Base-by-base conservation (phyloP, 495 filamentous ascomycete genomes). In the Podospora fimiseda region DNA sequence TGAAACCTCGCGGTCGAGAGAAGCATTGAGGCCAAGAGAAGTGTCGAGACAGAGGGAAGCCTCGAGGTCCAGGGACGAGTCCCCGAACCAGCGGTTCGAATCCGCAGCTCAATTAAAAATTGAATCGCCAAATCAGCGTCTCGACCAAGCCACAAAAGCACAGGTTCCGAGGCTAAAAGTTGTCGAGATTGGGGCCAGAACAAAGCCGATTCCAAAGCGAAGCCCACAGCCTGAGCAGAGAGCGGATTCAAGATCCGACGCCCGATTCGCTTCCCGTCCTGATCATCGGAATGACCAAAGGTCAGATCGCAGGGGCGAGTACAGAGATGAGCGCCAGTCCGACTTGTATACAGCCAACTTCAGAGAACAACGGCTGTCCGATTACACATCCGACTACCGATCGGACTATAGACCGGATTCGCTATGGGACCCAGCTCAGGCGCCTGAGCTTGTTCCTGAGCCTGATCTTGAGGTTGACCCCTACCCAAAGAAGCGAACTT, bases 401-500 rank as follows among this genome's bases (percentile, higher is more conserved):
- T 33, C 27, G 6, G 27, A 33, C 27, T 33, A 33, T 2, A 15
- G n/a, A 30, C 40, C 43, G 22, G 47, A 46, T n/a, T 24, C 52
- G 5, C 23, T 50, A n/a, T 60, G 50, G 3, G 61, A 59, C 43
- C 53, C 61, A 27, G 40, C 45, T 0, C 49, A 53, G 13, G 53
- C 53, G 13, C 53, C 60, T 2, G 59, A 62, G 18, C 38, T 55
- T 8, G 48, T 51, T 7, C 40, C 56, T n/a, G 42, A 50, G 9
- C 50, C 55, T 20, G 58, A 63, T 11, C 49, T 50, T 5, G 66
- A 66, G 39, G 57, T 62, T 9, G 52, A 58, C 9, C 57, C 59
- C 15, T 51, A 56, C 9, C 59, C 66, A 7, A 53, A 43, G 13
- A 65, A 73, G 41, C 59, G 71, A 43, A 72, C 70, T 5, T 78